These are phyloP conservation scores for Leucogyrophana mollusca DNA, from an alignment of 768 basidiomycete species.

Conservation along the genomic window DNA sequence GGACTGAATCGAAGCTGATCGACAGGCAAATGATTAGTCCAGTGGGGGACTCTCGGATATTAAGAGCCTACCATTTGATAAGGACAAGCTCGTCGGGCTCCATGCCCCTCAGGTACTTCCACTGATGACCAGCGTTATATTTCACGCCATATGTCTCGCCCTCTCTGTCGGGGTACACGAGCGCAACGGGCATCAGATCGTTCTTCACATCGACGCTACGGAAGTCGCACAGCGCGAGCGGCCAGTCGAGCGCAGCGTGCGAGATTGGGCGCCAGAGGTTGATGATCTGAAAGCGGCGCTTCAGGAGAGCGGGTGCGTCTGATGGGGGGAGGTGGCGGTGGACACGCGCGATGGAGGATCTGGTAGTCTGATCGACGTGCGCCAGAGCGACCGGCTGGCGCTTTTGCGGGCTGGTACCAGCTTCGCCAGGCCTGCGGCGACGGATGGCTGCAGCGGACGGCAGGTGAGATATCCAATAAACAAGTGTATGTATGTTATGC, in stretches of 20 bases:
- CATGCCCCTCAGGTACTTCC: constrained; percentile 49
- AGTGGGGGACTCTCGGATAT: background rate
- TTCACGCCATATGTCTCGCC: constrained; percentile 43
- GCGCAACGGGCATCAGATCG: constrained; percentile 37
- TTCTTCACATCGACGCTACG: constrained; percentile 35
- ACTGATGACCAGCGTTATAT: constrained; percentile 39
- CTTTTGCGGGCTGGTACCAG: constrained; percentile 34
- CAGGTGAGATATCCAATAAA: background rate
- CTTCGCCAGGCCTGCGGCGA: constrained; percentile 36
- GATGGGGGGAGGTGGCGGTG: constrained; percentile 39
- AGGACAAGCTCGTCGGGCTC: constrained; percentile 42
- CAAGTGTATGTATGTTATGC: background rate
- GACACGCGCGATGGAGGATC: constrained; percentile 40
- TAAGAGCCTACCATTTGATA: constrained; percentile 44
- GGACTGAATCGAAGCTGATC: constrained; percentile 32
- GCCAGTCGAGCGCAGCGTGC: constrained; percentile 44
- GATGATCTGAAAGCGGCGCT: constrained; percentile 50
- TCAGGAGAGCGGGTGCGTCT: constrained; percentile 38
- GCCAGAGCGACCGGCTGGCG: constrained; percentile 42
- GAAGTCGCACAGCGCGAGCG: constrained; percentile 48
- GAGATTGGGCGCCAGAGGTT: constrained; percentile 56
- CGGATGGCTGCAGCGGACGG: constrained; percentile 37
- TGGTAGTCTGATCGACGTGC: constrained; percentile 47
- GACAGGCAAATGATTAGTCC: background rate
- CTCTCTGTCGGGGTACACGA: constrained; percentile 40